A percentile compares a stretch with the other conserved stretches of the same genome.
Conservation (phyloP, 78 protist species). For the Dictyostelium intermedium region DNA sequence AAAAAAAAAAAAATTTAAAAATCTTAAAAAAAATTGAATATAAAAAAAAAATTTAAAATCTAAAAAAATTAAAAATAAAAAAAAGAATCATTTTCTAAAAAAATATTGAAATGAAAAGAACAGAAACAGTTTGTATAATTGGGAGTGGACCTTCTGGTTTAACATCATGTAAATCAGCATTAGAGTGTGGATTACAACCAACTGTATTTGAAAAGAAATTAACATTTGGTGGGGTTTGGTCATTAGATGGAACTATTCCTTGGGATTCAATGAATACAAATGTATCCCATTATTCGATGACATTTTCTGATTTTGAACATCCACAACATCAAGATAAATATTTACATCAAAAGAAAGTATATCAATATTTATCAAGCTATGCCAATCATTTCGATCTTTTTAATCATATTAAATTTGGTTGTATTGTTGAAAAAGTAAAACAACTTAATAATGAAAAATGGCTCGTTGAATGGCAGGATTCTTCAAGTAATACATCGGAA, state of each 20-base stretch:
- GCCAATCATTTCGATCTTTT: neutral
- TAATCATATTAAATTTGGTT: neutral
- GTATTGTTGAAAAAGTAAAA: neutral
- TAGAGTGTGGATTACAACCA: conserved; percentile 28
- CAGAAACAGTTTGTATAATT: conserved; percentile 5
- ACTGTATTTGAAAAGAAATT: conserved; percentile 9
- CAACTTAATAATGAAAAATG: neutral
- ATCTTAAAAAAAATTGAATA: no score
- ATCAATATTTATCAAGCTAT: neutral
- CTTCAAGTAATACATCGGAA: neutral
- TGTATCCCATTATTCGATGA: neutral
- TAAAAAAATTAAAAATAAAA: no score
- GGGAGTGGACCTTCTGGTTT: conserved; percentile 41
- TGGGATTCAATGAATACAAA: conserved; percentile 29
- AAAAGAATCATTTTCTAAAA: no score
- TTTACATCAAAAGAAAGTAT: neutral
- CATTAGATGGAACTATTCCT: neutral
- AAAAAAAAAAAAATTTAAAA: no score
- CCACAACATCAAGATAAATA: neutral
- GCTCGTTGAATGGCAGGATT: neutral
- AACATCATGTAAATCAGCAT: neutral
- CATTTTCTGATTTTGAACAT: conserved; percentile 34
- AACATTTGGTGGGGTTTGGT: conserved; percentile 38
- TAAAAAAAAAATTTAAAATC: no score
- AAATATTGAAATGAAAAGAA: neutral